These are phyloP conservation scores for Basipetospora chlamydospora DNA, from an alignment of 2,329 filamentous ascomycete genomes.

Conservation along the genomic window DNA sequence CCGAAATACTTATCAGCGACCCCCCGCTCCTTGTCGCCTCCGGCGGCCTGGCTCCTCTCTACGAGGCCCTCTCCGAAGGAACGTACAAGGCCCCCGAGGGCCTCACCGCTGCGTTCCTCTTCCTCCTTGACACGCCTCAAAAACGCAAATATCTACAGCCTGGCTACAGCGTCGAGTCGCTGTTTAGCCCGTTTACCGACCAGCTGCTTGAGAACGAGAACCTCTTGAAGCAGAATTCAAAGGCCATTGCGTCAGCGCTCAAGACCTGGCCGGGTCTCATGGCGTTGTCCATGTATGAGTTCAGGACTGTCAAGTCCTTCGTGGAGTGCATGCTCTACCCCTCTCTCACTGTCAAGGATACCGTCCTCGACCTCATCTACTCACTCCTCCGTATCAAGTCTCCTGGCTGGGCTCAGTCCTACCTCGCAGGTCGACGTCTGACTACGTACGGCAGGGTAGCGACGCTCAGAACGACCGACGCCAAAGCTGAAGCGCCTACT, in stretches of 20 bases:
- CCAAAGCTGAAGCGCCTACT: conserved; percentile 35
- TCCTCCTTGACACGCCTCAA: conserved; percentile 72
- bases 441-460: conserved; percentile 95
- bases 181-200: conserved; percentile 89
- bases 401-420: conserved; percentile 87
- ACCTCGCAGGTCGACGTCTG: conserved; percentile 77
- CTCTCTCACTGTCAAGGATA: conserved; percentile 46
- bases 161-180: conserved; percentile 75
- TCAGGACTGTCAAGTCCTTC: conserved; percentile 70
- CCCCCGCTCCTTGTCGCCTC: conserved; percentile 68
- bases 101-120: conserved; percentile 73
- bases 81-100: conserved; percentile 88
- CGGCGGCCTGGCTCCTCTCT: conserved; percentile 72
- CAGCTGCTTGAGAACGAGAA: conserved; percentile 46
- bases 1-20: conserved; percentile 79
- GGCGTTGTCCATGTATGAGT: conserved; percentile 75
- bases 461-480: conserved; percentile 53
- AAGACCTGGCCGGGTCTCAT: conserved; percentile 91
- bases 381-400: conserved; percentile 73
- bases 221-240: conserved; percentile 70
- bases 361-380: conserved; percentile 79
- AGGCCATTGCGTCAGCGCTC: conserved; percentile 80
- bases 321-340: conserved; percentile 48
- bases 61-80: conserved; percentile 83
- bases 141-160: conserved; percentile 71